Conservation (phyloP, 2,329 filamentous ascomycete species). For the Claviceps fusiformis region DNA sequence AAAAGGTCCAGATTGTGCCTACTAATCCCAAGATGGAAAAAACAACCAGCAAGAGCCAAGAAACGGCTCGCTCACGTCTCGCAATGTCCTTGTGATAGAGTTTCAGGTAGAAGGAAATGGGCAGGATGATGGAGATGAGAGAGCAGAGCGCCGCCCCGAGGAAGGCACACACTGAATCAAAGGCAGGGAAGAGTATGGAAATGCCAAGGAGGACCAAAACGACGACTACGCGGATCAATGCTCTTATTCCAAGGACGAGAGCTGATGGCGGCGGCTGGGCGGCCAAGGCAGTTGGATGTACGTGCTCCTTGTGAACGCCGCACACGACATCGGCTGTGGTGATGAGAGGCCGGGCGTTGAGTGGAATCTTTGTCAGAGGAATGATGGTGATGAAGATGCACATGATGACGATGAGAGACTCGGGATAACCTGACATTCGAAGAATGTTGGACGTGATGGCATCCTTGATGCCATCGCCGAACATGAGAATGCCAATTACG, state of each 20-base stretch:
- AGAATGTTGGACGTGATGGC: slow-evolving; percentile 89
- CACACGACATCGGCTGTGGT: slow-evolving; percentile 70
- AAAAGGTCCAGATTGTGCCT: slow-evolving; percentile 77
- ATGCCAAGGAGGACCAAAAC: slow-evolving; percentile 64
- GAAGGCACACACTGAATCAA: slow-evolving; percentile 83
- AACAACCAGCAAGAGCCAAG: slow-evolving; percentile 55
- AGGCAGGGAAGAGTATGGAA: slow-evolving; percentile 56
- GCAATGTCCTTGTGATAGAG: slow-evolving; percentile 66
- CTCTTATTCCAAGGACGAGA: slow-evolving; percentile 36
- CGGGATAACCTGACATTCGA: slow-evolving; percentile 58
- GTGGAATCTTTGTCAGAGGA: slow-evolving; percentile 85
- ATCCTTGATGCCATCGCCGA: slow-evolving; percentile 74
- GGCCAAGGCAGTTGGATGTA: slow-evolving; percentile 25
- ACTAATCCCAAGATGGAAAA: slow-evolving; percentile 58
- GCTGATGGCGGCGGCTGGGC: slow-evolving; percentile 18
- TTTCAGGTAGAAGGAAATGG: slow-evolving; percentile 78
- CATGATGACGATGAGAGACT: slow-evolving; percentile 60
- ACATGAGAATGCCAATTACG: slow-evolving; percentile 82
- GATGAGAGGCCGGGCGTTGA: slow-evolving; percentile 79
- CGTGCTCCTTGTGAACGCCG: slow-evolving; percentile 46
- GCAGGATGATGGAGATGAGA: slow-evolving; percentile 83
- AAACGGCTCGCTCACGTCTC: slow-evolving; percentile 46
- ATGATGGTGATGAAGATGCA: slow-evolving; percentile 84
- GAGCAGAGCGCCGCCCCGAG: slow-evolving; percentile 86
- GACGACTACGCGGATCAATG: slow-evolving; percentile 50